These are phyloP conservation scores for Zymoseptoria brevis DNA, from an alignment of 2,329 filamentous ascomycete genomes.

Conservation along the genomic window DNA sequence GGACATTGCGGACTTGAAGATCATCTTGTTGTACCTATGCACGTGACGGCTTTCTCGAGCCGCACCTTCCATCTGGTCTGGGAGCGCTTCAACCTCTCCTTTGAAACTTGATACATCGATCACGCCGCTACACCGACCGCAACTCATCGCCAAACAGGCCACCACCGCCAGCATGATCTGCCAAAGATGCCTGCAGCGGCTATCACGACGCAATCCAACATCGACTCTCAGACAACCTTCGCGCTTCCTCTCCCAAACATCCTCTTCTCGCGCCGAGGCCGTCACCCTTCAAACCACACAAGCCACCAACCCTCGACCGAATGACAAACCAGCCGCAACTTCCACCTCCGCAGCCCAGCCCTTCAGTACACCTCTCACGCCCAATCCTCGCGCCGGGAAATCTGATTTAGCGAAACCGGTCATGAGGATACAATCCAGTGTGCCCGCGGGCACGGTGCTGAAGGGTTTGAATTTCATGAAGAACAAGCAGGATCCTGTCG, in stretches of 20 bases:
- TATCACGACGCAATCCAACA: constrained; percentile 12
- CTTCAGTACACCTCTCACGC: constrained; percentile 35
- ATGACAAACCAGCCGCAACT: constrained; percentile 34
- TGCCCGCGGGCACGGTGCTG: constrained; percentile 61
- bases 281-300: constrained; percentile 24
- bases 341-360: constrained; percentile 41
- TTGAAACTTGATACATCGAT: not conserved
- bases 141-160: not conserved
- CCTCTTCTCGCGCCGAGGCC: constrained; percentile 15
- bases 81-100: not conserved
- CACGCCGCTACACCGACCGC: not conserved
- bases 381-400: constrained; percentile 20
- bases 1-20: not conserved
- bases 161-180: constrained; percentile 25
- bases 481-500: constrained; percentile 63
- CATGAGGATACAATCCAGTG: constrained; percentile 26
- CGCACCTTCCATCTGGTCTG: not conserved
- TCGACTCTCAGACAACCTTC: constrained; percentile 1
- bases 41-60: not conserved
- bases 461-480: constrained; percentile 73
- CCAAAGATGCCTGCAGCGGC: constrained; percentile 22
- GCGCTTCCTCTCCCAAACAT: constrained; percentile 12
- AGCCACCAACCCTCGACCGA: constrained; percentile 25
- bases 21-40: not conserved
- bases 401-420: constrained; percentile 20